A percentile compares a stretch with the other conserved stretches of the same genome.
phyloP scores from a whole-genome alignment of 2,329 filamentous ascomycete species.

The Rutstroemia sp. region DNA sequence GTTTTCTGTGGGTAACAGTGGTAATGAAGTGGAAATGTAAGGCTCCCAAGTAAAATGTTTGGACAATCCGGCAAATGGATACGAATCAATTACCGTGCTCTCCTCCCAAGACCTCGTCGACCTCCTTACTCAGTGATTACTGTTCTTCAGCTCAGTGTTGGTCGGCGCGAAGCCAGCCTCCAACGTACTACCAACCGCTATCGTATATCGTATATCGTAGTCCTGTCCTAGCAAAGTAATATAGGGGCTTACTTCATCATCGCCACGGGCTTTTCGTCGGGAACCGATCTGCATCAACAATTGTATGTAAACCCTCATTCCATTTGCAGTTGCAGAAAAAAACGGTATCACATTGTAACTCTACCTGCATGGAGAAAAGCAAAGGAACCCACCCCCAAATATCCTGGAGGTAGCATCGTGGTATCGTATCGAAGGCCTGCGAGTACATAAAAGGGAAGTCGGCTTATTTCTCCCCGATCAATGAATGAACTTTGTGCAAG shows the following conservation, averaged over 20 bases:
- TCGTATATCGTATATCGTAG: neutral
- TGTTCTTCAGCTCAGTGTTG: neutral
- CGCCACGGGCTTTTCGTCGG: neutral
- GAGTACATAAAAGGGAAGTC: neutral
- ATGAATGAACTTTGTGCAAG: neutral
- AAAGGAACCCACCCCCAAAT: neutral
- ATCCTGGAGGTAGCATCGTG: neutral
- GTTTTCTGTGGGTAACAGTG: neutral
- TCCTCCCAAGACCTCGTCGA: neutral
- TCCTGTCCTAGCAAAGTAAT: neutral
- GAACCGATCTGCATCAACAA: neutral
- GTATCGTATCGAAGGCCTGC: neutral
- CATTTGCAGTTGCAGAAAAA: neutral
- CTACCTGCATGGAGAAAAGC: neutral
- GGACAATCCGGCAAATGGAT: neutral
- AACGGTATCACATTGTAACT: conserved; percentile 6
- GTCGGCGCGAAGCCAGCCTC: no score
- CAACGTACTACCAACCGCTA: neutral
- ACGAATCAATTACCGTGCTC: neutral
- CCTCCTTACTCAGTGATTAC: neutral
- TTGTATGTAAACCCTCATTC: neutral
- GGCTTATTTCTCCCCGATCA: neutral
- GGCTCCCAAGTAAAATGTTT: neutral
- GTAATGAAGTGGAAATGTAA: neutral
- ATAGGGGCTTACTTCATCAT: neutral